A percentile compares a stretch with the other conserved stretches of the same genome.
Evolutionary conservation across 2,329 filamentous ascomycete genomes (phyloP).

Genomic region (Aspergillus amoenus): DNA sequence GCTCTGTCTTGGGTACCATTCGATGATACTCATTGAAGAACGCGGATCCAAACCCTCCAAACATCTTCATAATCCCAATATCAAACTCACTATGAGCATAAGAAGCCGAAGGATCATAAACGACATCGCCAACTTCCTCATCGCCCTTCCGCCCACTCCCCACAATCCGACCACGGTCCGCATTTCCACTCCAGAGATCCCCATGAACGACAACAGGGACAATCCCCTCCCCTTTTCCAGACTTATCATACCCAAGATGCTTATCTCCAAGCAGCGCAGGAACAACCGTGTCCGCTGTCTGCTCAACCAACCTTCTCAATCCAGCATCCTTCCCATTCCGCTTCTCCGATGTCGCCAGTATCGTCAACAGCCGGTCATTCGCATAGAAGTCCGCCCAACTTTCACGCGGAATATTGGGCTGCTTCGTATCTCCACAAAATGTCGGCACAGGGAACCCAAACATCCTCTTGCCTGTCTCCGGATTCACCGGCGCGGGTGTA

Average conservation of each 20-base stretch:
- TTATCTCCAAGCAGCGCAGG: slow-evolving; percentile 71
- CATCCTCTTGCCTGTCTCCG: slow-evolving; percentile 43
- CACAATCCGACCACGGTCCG: slow-evolving; percentile 64
- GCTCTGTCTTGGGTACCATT: slow-evolving; percentile 76
- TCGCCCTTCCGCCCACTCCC: slow-evolving; percentile 35
- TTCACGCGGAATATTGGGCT: slow-evolving; percentile 71
- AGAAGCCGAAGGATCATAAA: slow-evolving; percentile 77
- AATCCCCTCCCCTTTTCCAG: slow-evolving; percentile 54
- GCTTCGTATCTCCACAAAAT: slow-evolving; percentile 80
- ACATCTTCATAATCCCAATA: slow-evolving; percentile 93
- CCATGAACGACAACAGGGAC: slow-evolving; percentile 83
- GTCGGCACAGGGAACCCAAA: slow-evolving; percentile 86
- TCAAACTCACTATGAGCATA: slow-evolving; percentile 91
- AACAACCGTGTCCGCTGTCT: slow-evolving; percentile 64
- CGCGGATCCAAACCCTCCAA: slow-evolving; percentile 73
- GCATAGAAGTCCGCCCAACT: slow-evolving; percentile 88
- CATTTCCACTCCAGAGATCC: slow-evolving; percentile 91
- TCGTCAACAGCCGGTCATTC: slow-evolving; percentile 67
- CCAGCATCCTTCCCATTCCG: slow-evolving; percentile 66
- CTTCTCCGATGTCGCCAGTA: slow-evolving; percentile 58
- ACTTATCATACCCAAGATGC: slow-evolving; percentile 54
- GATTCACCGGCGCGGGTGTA: slow-evolving; percentile 62
- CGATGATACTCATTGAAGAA: slow-evolving; percentile 79
- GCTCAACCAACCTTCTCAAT: slow-evolving; percentile 64
- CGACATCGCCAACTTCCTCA: slow-evolving; percentile 65